Base-by-base conservation (phyloP, 176 grass and related monocot species). In the Coix lacrymajobi region DNA sequence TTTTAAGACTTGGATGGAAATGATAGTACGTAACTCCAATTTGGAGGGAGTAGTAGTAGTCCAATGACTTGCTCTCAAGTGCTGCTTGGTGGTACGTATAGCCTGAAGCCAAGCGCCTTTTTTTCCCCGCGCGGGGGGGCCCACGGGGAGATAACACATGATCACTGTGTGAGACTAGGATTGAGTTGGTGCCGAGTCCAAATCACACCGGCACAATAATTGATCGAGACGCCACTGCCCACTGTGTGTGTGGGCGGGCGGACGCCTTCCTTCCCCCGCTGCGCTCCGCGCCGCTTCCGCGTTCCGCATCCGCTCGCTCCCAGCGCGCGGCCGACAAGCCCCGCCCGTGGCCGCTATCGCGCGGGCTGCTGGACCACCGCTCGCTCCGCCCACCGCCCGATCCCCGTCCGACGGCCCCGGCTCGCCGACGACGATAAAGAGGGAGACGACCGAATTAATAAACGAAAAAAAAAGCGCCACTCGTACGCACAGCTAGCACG, bases 171-270 rank as follows among this genome's bases (percentile, higher is more conserved):
- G 90, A 71, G 86, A 87, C 84, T 88, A 69, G 88, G 83, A 87
- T 89, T 36, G 87, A 87, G 90, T 87, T 80, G 89, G 90, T 94
- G 92, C 77, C 30, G 29, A 25, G 87, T 94, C 89, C 71, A 88
- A 88, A 94, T 92, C 87, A 87, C 72, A 85, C 62, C 84, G 86
- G 92, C 78, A 83, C 88, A 89, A 94, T 92, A 66, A 94, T 89
- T 92, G 90, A 92, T 89, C 79, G 85, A 36, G 89, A 93, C 84
- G 78, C 70, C 77, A 85, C 76, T 46, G 87, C 56, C 22, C 56
- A 3, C 20, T 8, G 20, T 4, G 33, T 4, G 33, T 2, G 4
- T 4, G 19, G 51, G 8, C 45, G 79, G 58, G 14, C 34, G 66
- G 66, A 19, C 20, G 7, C 0, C 52, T 24, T 11, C 51, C 66